These are phyloP conservation scores for Cryptococcus floricola DNA, from an alignment of 1,284 basidiomycete species.

Conservation along the genomic window DNA sequence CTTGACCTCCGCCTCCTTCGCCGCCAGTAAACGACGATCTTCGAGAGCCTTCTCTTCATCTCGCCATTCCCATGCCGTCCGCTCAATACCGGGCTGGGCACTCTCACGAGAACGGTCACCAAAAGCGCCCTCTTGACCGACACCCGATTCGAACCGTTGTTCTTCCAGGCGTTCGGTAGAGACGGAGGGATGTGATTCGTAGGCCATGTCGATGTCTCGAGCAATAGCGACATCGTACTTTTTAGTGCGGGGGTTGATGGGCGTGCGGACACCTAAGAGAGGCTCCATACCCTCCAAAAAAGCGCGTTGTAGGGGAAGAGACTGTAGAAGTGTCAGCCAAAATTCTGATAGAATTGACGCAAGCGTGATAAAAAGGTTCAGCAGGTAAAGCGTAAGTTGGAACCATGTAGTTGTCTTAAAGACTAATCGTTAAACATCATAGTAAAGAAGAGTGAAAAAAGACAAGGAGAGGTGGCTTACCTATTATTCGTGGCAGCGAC, in stretches of 20 bases:
- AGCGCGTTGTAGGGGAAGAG: slow-evolving; percentile 38
- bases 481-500: slow-evolving; percentile 18
- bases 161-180: slow-evolving; percentile 41
- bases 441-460: slow-evolving; percentile 2
- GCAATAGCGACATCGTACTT: slow-evolving; percentile 17
- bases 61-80: slow-evolving; percentile 44
- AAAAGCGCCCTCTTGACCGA: slow-evolving; percentile 34
- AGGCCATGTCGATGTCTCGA: slow-evolving; percentile 22
- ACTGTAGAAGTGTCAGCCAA: slow-evolving; percentile 20
- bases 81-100: slow-evolving; percentile 26
- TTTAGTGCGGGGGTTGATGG: slow-evolving; percentile 19
- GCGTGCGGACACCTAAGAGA: slow-evolving; percentile 32
- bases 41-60: slow-evolving; percentile 27
- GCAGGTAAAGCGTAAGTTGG: slow-evolving; percentile 48
- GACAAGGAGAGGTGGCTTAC: slow-evolving; percentile 31
- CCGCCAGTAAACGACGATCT: slow-evolving; percentile 8
- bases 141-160: slow-evolving; percentile 27
- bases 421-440: slow-evolving; percentile 50
- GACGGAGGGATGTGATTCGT: slow-evolving; percentile 31
- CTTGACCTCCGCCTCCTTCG: slow-evolving; percentile 13
- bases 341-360: not conserved
- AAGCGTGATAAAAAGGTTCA: slow-evolving; percentile 26
- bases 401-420: slow-evolving; percentile 51
- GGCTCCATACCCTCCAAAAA: slow-evolving; percentile 45
- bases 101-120: slow-evolving; percentile 13